phyloP scores from a whole-genome alignment of 1,139 yeast genomes.

The Tardiomyces blankii region DNA sequence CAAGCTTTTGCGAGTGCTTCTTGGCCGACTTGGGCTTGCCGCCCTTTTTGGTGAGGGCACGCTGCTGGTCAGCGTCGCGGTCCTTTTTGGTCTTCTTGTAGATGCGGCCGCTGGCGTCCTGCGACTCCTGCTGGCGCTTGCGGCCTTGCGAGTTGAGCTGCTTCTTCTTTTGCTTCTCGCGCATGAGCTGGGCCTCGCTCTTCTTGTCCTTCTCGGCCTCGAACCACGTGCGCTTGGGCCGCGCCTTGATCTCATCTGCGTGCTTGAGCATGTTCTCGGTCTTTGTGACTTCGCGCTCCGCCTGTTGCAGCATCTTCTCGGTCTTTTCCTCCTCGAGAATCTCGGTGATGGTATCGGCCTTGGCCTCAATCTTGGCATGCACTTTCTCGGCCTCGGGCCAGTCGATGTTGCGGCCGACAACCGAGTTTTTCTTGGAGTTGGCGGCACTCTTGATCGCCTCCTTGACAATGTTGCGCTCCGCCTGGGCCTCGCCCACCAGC shows the following conservation, averaged over 20 bases:
- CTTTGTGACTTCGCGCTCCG: conserved; percentile 83
- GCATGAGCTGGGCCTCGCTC: conserved; percentile 10
- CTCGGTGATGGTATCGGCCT: conserved; percentile 54
- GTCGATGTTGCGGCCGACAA: conserved; percentile 74
- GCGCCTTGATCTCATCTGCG: conserved; percentile 68
- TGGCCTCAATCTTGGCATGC: conserved; percentile 46
- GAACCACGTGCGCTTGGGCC: conserved; percentile 98
- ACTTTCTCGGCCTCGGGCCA: conserved; percentile 75
- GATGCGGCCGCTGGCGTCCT: conserved; percentile 33
- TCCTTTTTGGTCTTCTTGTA: conserved; percentile 38
- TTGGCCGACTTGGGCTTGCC: not conserved
- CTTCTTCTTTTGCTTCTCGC: conserved; percentile 20
- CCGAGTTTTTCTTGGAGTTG: conserved; percentile 38
- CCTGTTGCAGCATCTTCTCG: conserved; percentile 74
- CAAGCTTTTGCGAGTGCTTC: not conserved
- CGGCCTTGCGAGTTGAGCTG: conserved; percentile 1
- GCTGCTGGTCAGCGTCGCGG: not conserved
- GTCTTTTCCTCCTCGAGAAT: conserved; percentile 79
- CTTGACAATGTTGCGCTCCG: conserved; percentile 80
- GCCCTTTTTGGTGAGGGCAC: not conserved
- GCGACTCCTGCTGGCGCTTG: conserved; percentile 6
- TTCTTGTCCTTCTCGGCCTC: conserved; percentile 66
- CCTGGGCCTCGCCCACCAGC: conserved; percentile 81
- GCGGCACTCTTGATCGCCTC: conserved; percentile 62
- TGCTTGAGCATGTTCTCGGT: conserved; percentile 77